A percentile compares a stretch with the other conserved stretches of the same genome.
phyloP scores from a whole-genome alignment of 345 rosid genomes.

The Lenwebbia sp. region DNA sequence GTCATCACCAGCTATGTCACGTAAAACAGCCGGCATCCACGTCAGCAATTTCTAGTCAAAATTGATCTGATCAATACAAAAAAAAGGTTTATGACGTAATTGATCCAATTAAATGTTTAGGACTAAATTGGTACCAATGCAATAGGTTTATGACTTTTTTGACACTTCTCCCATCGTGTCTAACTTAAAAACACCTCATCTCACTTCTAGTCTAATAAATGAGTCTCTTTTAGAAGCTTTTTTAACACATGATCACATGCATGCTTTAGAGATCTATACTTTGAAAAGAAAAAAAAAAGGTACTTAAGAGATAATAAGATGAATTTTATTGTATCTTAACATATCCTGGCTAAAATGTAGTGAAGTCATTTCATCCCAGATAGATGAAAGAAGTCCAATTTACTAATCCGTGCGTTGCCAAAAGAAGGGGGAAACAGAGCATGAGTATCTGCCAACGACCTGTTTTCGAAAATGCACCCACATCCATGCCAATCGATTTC shows the following conservation, averaged over 20 bases:
- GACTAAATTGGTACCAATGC: too few species aligned
- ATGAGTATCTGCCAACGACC: neutral
- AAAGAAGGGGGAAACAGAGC: neutral
- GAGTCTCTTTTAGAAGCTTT: neutral
- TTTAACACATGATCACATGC: neutral
- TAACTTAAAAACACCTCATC: too few species aligned
- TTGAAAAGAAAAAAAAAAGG: neutral
- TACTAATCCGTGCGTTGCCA: neutral
- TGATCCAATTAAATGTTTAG: too few species aligned
- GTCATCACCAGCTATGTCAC: too few species aligned
- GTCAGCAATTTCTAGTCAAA: too few species aligned
- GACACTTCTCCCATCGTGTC: too few species aligned
- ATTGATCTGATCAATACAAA: too few species aligned
- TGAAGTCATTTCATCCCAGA: neutral
- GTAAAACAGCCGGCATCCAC: accelerated
- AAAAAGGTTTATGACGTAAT: too few species aligned
- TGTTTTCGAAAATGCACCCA: neutral
- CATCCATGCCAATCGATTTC: neutral
- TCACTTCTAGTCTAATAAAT: neutral
- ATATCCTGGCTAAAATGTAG: neutral
- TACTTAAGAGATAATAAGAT: neutral
- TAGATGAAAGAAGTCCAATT: neutral
- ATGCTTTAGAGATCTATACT: neutral
- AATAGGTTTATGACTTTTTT: too few species aligned
- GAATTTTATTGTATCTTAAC: too few species aligned